These are phyloP conservation scores for Serendipita sp. DNA, from an alignment of 768 basidiomycete genomes.

Conservation along the genomic window DNA sequence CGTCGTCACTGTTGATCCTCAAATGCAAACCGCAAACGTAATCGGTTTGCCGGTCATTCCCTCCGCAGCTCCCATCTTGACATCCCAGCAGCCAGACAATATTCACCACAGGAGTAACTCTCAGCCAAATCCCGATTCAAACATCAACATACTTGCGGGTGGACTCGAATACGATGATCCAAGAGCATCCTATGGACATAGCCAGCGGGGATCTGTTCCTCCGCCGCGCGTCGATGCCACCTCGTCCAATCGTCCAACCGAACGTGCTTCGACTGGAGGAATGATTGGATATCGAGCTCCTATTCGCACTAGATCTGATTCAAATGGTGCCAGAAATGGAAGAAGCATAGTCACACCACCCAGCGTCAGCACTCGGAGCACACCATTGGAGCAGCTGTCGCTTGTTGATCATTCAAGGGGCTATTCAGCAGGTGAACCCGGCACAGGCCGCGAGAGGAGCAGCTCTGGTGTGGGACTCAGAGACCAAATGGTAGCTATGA, in stretches of 20 bases:
- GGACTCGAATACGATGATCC: neutral
- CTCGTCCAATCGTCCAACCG: neutral
- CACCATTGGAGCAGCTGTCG: neutral
- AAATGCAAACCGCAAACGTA: neutral
- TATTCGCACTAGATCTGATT: neutral
- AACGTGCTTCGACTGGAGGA: neutral
- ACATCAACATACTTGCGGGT: constrained; percentile 3
- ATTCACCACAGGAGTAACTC: neutral
- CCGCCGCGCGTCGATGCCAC: neutral
- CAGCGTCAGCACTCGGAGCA: neutral
- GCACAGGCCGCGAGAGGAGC: neutral
- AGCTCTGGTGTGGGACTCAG: neutral
- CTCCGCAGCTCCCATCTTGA: neutral
- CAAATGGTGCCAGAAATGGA: neutral
- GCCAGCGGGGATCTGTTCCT: neutral
- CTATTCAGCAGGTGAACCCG: neutral
- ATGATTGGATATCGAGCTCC: neutral
- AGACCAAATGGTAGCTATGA: neutral
- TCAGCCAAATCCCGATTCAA: neutral
- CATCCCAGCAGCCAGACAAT: neutral
- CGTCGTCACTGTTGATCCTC: constrained; percentile 5
- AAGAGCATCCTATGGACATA: neutral
- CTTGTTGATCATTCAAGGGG: neutral
- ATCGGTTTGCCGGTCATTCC: neutral
- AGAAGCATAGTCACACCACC: neutral